These are phyloP conservation scores for Groenewaldozyma tartarivorans DNA, from an alignment of 805 yeast genomes.

Conservation along the genomic window DNA sequence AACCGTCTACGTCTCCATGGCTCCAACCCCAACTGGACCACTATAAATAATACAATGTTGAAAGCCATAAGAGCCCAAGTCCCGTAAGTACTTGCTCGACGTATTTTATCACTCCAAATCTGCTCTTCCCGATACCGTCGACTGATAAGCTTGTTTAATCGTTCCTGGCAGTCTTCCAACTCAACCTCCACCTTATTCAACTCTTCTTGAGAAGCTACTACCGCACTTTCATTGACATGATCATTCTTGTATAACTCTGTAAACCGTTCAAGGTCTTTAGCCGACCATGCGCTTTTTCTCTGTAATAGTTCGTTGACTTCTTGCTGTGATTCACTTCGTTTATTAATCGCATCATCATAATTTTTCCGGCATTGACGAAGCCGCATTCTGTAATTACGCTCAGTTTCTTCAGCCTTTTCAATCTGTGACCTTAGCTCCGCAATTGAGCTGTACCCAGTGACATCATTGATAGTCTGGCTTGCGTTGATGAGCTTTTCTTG, in stretches of 20 bases:
- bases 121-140: slow-evolving; percentile 94
- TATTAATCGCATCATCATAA: slow-evolving; percentile 53
- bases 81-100: slow-evolving; percentile 95
- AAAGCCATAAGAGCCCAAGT: slow-evolving; percentile 84
- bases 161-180: slow-evolving; percentile 62
- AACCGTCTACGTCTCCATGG: slow-evolving; percentile 86
- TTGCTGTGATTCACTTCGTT: slow-evolving; percentile 62
- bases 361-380: slow-evolving; percentile 41
- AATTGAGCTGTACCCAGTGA: slow-evolving; percentile 82
- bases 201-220: slow-evolving; percentile 37
- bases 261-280: slow-evolving; percentile 72
- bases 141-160: slow-evolving; percentile 65
- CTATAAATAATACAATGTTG: slow-evolving; percentile 64
- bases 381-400: slow-evolving; percentile 38
- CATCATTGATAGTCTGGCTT: slow-evolving; percentile 64
- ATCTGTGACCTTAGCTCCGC: slow-evolving; percentile 61
- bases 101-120: slow-evolving; percentile 93
- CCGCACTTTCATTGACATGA: slow-evolving; percentile 59
- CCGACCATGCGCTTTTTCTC: slow-evolving; percentile 73
- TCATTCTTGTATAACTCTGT: slow-evolving; percentile 75
- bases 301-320: slow-evolving; percentile 82
- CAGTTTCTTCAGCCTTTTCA: slow-evolving; percentile 40
- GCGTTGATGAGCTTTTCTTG: slow-evolving; percentile 28
- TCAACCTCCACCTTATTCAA: slow-evolving; percentile 47
- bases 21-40: slow-evolving; percentile 81